These are phyloP conservation scores for Lathyrus aphaca DNA, from an alignment of 306 rosid genomes.

Conservation along the genomic window DNA sequence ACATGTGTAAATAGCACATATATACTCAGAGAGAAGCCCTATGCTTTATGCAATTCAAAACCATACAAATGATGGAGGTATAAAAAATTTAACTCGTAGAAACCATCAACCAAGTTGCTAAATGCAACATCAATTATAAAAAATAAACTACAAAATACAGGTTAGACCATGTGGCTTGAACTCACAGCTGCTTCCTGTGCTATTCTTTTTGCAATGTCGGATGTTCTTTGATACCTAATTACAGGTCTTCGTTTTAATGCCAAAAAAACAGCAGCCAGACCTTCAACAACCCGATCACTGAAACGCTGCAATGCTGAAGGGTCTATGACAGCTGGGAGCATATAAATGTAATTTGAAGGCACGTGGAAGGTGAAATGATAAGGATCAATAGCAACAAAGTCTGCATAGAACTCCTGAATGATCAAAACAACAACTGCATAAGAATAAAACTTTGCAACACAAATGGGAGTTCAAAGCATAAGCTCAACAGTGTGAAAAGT, in stretches of 20 bases:
- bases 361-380: constrained; percentile 85
- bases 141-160: constrained; percentile 21
- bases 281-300: constrained; percentile 81
- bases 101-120: constrained; percentile 11
- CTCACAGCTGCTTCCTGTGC: constrained; percentile 87
- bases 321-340: constrained; percentile 93
- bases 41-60: constrained; percentile 21
- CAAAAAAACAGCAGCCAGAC: constrained; percentile 84
- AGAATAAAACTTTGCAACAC: constrained; percentile 37
- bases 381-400: constrained; percentile 84
- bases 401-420: constrained; percentile 90
- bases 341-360: constrained; percentile 72
- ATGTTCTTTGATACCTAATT: constrained; percentile 90
- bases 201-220: constrained; percentile 87
- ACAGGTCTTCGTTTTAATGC: constrained; percentile 86
- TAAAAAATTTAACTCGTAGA: constrained; percentile 26
- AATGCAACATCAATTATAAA: constrained; percentile 20
- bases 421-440: constrained; percentile 40
- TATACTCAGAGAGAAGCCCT: constrained; percentile 1
- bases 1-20: constrained; percentile 22
- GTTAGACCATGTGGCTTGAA: constrained; percentile 27
- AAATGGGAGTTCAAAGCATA: not conserved
- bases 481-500: constrained; percentile 17
- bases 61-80: constrained; percentile 28
- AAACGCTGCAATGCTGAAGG: constrained; percentile 69